These are phyloP conservation scores for Spongispora temasekensis DNA, from an alignment of 1,284 basidiomycete species.

Conservation along the genomic window DNA sequence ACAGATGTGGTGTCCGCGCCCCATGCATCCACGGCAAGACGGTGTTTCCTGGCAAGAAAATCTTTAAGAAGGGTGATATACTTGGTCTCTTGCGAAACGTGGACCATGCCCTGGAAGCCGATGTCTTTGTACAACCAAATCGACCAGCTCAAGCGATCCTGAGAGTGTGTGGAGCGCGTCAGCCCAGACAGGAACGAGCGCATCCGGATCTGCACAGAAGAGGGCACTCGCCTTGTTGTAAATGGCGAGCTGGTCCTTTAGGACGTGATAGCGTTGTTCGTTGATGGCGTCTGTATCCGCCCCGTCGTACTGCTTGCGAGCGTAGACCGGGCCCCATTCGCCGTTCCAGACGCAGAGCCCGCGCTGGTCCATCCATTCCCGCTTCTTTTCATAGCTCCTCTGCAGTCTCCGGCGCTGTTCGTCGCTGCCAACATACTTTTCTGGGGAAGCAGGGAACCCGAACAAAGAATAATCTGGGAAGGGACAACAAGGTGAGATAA, in stretches of 20 bases:
- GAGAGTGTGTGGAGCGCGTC: background rate
- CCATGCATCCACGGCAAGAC: conserved; percentile 66
- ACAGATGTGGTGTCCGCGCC: conserved; percentile 55
- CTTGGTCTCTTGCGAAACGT: conserved; percentile 64
- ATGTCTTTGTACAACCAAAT: conserved; percentile 90
- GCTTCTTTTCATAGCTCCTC: conserved; percentile 65
- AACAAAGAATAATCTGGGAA: conserved; percentile 44
- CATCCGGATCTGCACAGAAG: no score
- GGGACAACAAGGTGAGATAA: background rate
- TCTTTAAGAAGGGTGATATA: conserved; percentile 65
- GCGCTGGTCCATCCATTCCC: conserved; percentile 65
- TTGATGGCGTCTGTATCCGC: conserved; percentile 64
- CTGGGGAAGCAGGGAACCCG: conserved; percentile 70
- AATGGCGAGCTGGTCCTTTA: conserved; percentile 73
- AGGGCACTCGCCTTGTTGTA: conserved; percentile 54
- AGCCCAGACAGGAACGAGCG: background rate
- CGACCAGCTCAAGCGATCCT: conserved; percentile 75
- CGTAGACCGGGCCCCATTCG: conserved; percentile 74
- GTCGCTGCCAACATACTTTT: conserved; percentile 53
- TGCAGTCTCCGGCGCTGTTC: conserved; percentile 54
- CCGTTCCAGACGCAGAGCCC: conserved; percentile 77
- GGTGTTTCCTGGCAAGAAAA: conserved; percentile 66
- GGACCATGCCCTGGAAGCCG: conserved; percentile 83
- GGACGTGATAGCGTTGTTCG: conserved; percentile 61
- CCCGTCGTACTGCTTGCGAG: conserved; percentile 57